A percentile compares a stretch with the other conserved stretches of the same genome.
Conservation (phyloP, 495 filamentous ascomycete species). For the Cenococcum geophilum region DNA sequence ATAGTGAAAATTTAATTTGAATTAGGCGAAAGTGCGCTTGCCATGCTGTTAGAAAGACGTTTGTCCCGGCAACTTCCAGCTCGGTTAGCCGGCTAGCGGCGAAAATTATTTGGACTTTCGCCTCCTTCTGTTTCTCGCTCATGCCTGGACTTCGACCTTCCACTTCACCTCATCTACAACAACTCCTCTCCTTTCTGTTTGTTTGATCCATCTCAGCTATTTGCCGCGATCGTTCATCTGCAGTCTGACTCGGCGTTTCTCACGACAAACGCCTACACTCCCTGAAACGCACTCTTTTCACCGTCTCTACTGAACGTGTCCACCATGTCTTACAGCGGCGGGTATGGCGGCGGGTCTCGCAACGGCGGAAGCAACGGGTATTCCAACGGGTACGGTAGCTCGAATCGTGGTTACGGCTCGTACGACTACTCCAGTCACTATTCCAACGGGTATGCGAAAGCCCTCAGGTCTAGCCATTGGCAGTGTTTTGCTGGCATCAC, state of each 20-base stretch:
- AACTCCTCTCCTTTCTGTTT: slow-evolving; percentile 1
- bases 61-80: background rate
- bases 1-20: background rate
- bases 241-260: background rate
- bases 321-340: slow-evolving; percentile 69
- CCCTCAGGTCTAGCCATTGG: slow-evolving; percentile 18
- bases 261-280: slow-evolving; percentile 13
- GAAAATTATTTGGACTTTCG: slow-evolving; percentile 8
- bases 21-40: background rate
- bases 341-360: slow-evolving; percentile 46
- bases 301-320: slow-evolving; percentile 24
- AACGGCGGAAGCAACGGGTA: slow-evolving; percentile 32
- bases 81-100: slow-evolving; percentile 4
- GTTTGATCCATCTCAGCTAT: background rate
- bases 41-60: background rate
- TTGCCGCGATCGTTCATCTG: background rate
- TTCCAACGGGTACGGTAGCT: slow-evolving; percentile 30
- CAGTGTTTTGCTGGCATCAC: slow-evolving; percentile 20
- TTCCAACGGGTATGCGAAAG: slow-evolving; percentile 28
- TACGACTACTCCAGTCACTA: slow-evolving; percentile 25
- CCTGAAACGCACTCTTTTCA: slow-evolving; percentile 16
- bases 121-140: background rate
- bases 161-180: background rate
- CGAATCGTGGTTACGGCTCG: slow-evolving; percentile 19
- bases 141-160: background rate